Evolutionary conservation across 768 basidiomycete genomes (phyloP).

Genomic region (Agrocybe pediades): DNA sequence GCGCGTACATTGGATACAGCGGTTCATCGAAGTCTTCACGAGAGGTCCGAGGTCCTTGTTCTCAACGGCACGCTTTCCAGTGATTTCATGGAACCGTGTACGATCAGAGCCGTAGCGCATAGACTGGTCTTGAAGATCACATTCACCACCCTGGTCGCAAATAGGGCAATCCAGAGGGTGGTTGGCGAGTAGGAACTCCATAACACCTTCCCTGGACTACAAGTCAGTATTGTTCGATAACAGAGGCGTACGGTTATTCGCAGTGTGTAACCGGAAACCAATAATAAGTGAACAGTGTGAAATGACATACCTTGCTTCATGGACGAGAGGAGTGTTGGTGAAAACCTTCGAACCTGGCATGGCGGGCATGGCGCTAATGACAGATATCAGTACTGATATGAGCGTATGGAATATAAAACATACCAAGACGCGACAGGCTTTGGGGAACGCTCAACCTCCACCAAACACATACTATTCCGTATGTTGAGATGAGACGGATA

Average conservation of each 20-base stretch:
- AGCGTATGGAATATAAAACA: slow-evolving; percentile 7
- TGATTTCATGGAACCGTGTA: slow-evolving; percentile 96
- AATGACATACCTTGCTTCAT: slow-evolving; percentile 70
- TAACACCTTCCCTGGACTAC: slow-evolving; percentile 87
- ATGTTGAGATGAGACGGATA: slow-evolving; percentile 2
- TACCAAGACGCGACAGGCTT: slow-evolving; percentile 95
- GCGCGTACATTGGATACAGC: slow-evolving; percentile 99
- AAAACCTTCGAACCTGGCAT: slow-evolving; percentile 93
- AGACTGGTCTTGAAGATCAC: slow-evolving; percentile 97
- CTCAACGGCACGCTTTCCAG: slow-evolving; percentile 97
- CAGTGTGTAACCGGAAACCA: neutral
- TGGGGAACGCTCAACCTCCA: slow-evolving; percentile 94
- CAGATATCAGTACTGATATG: slow-evolving; percentile 1
- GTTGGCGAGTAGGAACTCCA: slow-evolving; percentile 98
- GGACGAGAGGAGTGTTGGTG: slow-evolving; percentile 89
- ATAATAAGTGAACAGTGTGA: neutral
- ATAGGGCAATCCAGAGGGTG: slow-evolving; percentile 99
- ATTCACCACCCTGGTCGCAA: slow-evolving; percentile 99
- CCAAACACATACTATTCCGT: slow-evolving; percentile 86
- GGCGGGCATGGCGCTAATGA: slow-evolving; percentile 88
- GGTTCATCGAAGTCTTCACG: slow-evolving; percentile 98
- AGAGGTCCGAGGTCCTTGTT: slow-evolving; percentile 98
- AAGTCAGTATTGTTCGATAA: neutral
- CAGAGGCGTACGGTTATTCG: neutral
- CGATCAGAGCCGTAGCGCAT: slow-evolving; percentile 99